Evolutionary conservation across 306 rosid genomes (phyloP).

Genomic region (Sicyos edulis): DNA sequence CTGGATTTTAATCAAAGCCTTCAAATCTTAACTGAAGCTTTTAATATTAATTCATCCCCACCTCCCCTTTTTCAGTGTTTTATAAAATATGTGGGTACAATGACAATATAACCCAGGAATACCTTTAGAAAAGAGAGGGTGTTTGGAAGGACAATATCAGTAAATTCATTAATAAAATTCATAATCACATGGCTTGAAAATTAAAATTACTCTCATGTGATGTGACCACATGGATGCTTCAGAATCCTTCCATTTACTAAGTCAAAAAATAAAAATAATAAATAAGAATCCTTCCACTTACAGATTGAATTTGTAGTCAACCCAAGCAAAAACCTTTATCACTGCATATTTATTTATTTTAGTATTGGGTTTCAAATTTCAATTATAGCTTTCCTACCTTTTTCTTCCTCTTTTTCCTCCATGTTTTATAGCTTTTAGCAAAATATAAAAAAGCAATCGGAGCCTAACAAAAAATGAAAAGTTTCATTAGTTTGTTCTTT

Average conservation of each 20-base stretch:
- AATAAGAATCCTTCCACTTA: not conserved
- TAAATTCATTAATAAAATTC: not conserved
- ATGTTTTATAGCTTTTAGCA: not conserved
- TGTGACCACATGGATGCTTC: slow-evolving; percentile 61
- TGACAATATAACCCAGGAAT: slow-evolving; percentile 37
- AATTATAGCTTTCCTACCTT: not conserved
- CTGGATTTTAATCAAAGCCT: slow-evolving; percentile 54
- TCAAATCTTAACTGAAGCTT: slow-evolving; percentile 69
- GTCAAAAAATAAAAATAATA: too few species aligned
- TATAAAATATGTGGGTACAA: not conserved
- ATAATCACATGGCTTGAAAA: slow-evolving; percentile 62
- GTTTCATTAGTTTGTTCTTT: too few species aligned
- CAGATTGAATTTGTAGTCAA: slow-evolving; percentile 6
- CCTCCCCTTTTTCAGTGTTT: slow-evolving; percentile 8
- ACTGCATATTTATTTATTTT: not conserved
- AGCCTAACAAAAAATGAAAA: too few species aligned
- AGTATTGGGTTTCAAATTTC: not conserved
- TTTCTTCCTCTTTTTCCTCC: slow-evolving; percentile 10
- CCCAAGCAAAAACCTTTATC: not conserved
- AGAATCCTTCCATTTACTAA: slow-evolving; percentile 59
- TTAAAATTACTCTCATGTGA: slow-evolving; percentile 63
- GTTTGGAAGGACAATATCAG: not conserved
- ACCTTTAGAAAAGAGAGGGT: slow-evolving; percentile 27
- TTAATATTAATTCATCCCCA: slow-evolving; percentile 23
- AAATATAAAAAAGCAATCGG: too few species aligned